phyloP scores from a whole-genome alignment of 768 basidiomycete genomes.

The Grammothele lineata region DNA sequence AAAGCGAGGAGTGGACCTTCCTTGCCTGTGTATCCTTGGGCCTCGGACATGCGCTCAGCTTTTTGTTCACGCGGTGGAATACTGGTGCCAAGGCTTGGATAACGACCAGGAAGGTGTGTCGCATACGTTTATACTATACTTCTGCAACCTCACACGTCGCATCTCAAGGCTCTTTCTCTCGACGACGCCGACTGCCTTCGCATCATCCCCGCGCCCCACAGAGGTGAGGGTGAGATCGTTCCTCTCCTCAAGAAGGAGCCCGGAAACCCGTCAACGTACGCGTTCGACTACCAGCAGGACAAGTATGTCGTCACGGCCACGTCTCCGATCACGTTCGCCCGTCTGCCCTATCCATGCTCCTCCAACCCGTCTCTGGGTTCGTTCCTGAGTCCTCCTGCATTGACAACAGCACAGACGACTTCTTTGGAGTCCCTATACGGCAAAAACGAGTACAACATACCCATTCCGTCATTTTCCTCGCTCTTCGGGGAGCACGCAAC shows the following conservation, averaged over 20 bases:
- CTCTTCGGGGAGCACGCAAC: slow-evolving; percentile 95
- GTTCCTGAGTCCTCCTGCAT: slow-evolving; percentile 57
- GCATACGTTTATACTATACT: neutral
- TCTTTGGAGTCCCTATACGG: slow-evolving; percentile 70
- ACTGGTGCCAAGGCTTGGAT: slow-evolving; percentile 72
- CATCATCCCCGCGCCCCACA: slow-evolving; percentile 74
- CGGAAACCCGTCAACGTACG: slow-evolving; percentile 58
- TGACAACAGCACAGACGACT: slow-evolving; percentile 45
- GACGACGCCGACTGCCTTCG: slow-evolving; percentile 78
- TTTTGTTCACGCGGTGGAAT: slow-evolving; percentile 89
- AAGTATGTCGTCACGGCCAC: slow-evolving; percentile 72
- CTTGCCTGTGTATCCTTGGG: slow-evolving; percentile 83
- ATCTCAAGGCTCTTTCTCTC: slow-evolving; percentile 54
- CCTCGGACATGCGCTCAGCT: slow-evolving; percentile 87
- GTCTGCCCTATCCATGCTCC: slow-evolving; percentile 86
- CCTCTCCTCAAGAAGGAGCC: slow-evolving; percentile 59
- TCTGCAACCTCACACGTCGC: neutral
- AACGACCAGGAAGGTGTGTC: slow-evolving; percentile 67
- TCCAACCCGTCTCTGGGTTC: slow-evolving; percentile 59
- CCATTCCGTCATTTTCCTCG: slow-evolving; percentile 89
- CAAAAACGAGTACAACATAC: slow-evolving; percentile 94
- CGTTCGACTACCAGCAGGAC: slow-evolving; percentile 94
- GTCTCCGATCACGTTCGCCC: slow-evolving; percentile 61
- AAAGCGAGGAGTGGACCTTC: slow-evolving; percentile 97
- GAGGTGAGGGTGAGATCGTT: slow-evolving; percentile 89